Percentiles rank a stretch among this genome's conserved stretches.
Conservation (phyloP, 2,329 filamentous ascomycete genomes). For the Paracoccidioides lutzii region DNA sequence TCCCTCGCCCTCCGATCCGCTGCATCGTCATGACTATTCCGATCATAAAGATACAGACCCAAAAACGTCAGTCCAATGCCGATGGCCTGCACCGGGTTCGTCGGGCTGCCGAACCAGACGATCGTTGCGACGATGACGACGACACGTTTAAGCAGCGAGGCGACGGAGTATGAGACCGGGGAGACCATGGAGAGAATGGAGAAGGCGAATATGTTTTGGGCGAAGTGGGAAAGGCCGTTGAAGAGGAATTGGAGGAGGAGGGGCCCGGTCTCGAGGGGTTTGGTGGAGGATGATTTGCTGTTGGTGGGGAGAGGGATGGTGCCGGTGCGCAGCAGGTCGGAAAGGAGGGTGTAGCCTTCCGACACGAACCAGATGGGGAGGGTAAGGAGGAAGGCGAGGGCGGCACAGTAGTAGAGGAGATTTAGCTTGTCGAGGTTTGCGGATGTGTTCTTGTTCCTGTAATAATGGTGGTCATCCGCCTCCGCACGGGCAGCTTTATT, state of each 20-base stretch:
- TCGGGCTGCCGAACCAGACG: conserved; percentile 87
- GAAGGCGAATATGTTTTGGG: conserved; percentile 91
- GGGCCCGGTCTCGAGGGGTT: conserved; percentile 51
- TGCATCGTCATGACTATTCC: conserved; percentile 76
- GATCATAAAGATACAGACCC: conserved; percentile 89
- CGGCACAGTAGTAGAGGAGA: conserved; percentile 91
- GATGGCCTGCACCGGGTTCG: conserved; percentile 66
- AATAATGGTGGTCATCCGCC: conserved; percentile 46
- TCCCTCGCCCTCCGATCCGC: conserved; percentile 64
- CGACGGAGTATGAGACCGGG: conserved; percentile 93
- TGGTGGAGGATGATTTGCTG: conserved; percentile 48
- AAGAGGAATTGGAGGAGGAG: conserved; percentile 77
- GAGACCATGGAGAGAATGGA: conserved; percentile 84
- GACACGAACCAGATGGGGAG: conserved; percentile 85
- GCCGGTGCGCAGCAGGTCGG: conserved; percentile 71
- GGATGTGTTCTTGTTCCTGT: conserved; percentile 32
- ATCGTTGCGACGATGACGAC: conserved; percentile 94
- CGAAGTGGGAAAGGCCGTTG: conserved; percentile 94
- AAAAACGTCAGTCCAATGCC: conserved; percentile 84
- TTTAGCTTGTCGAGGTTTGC: conserved; percentile 92
- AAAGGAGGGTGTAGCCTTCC: conserved; percentile 66
- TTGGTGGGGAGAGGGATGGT: conserved; percentile 51
- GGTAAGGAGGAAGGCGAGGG: conserved; percentile 78
- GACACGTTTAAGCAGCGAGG: conserved; percentile 89
- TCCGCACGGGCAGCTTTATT: conserved; percentile 84